Evolutionary conservation across 441 rosid species (phyloP), one percentile per base, ranked within the genome.

Genomic region (Omphalea diandra): DNA sequence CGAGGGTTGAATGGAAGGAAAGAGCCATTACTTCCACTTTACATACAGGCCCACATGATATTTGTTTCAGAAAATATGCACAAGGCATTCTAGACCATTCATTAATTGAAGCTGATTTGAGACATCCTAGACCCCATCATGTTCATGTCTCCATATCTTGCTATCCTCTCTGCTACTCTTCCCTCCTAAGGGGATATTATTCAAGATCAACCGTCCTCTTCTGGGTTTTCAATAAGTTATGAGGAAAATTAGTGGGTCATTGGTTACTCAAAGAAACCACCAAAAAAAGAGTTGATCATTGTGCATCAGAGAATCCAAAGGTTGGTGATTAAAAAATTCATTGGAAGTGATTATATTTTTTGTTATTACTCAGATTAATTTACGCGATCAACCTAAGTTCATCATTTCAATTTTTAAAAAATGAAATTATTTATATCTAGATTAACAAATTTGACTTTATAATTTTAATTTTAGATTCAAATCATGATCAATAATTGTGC

Each of bases 1-100:
- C 57, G 40, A 29, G 54, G 64, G 5, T 56, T 52, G 44, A 58
- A 71, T 22, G 58, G 56, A 57, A 22, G 20, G 3, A 43, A 3
- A 36, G 41, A n/a, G n/a, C n/a, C n/a, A 1, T 58, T 27, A 33
- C 20, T 5, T 38, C 41, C 31, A 31, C 31, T 41, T 41, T 24
- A 58, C 62, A 68, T 65, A 65, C 73, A 73, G 53, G 67, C 55
- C 41, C 71, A 80, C 66, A 70, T 50, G 60, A 68, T 50, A 50
- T 15, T 56, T 73, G 73, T 43, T 22, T 53, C 33, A 40, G 58
- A 68, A 62, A 73, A 35, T 31, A 29, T 49, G 33, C 1, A 64
- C 2, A 57, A 63, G 70, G 46, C 71, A 52, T 40, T 24, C 17
- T 47, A 52, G 26, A 10, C 49, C 59, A 60, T 53, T 27, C 59